phyloP scores from a whole-genome alignment of 179 eudicot genomes.

The Pouteria campechiana region DNA sequence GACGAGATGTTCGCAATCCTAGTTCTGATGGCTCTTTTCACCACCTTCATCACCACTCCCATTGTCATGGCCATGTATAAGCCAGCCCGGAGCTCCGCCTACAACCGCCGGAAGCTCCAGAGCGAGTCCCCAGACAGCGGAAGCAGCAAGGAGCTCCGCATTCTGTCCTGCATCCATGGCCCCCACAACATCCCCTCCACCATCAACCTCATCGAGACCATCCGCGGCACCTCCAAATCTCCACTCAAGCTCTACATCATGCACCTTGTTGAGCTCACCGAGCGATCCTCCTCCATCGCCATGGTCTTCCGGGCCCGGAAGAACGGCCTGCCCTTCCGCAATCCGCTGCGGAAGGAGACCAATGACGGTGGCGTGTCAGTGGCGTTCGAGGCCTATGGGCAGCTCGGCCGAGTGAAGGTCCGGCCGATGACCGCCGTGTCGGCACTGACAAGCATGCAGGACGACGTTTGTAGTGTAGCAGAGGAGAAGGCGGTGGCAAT shows the following conservation, averaged over 20 bases:
- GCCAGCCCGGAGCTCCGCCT: conserved; percentile 22
- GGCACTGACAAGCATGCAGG: conserved; percentile 47
- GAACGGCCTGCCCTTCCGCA: conserved; percentile 55
- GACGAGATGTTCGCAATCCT: conserved; percentile 76
- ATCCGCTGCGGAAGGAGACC: conserved; percentile 22
- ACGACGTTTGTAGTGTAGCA: conserved; percentile 62
- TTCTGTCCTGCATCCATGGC: conserved; percentile 47
- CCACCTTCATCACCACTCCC: conserved; percentile 86
- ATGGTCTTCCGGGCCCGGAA: conserved; percentile 53
- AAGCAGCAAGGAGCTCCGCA: conserved; percentile 15
- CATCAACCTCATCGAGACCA: conserved; percentile 47
- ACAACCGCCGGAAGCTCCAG: conserved; percentile 16
- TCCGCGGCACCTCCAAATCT: conserved; percentile 28
- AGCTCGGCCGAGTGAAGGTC: conserved; percentile 39
- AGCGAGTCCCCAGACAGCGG: neutral
- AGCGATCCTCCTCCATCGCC: conserved; percentile 54
- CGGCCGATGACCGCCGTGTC: conserved; percentile 48
- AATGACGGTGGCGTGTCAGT: conserved; percentile 44
- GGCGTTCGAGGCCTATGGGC: conserved; percentile 49
- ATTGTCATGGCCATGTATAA: conserved; percentile 62
- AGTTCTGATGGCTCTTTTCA: conserved; percentile 78
- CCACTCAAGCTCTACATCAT: conserved; percentile 54
- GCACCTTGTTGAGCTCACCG: conserved; percentile 70
- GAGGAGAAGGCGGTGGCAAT: conserved; percentile 36
- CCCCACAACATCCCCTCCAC: conserved; percentile 53